Percentiles rank a stretch among this genome's conserved stretches.
Conservation (phyloP, 805 yeast genomes). For the Cyberlindnera euphorbiae region DNA sequence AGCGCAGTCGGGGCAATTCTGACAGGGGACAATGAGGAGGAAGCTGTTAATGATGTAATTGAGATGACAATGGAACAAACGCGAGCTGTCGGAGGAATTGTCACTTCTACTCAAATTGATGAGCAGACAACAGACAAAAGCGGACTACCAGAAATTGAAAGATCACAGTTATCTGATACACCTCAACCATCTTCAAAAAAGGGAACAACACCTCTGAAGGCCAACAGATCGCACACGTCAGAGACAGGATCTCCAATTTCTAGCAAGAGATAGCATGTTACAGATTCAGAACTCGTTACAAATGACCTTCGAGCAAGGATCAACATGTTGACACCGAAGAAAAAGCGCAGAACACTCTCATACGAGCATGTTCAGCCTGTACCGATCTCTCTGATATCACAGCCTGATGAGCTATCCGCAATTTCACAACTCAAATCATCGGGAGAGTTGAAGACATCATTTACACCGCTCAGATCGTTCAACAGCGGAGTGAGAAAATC, state of each 20-base stretch:
- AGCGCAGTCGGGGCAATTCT: conserved; percentile 8
- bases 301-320: conserved; percentile 20
- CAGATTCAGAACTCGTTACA: conserved; percentile 8
- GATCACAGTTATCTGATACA: neutral
- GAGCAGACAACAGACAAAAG: conserved; percentile 17
- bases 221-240: conserved; percentile 26
- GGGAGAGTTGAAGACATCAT: conserved; percentile 15
- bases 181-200: neutral
- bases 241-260: conserved; percentile 28
- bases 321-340: conserved; percentile 25
- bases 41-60: neutral
- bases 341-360: conserved; percentile 12
- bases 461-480: conserved; percentile 24
- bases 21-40: neutral
- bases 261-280: conserved; percentile 16
- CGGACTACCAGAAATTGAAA: conserved; percentile 2
- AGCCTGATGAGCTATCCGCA: neutral
- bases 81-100: too few relatives aligned
- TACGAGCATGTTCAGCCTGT: neutral
- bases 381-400: neutral
- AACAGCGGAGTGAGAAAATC: conserved; percentile 14
- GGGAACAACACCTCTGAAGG: conserved; percentile 21
- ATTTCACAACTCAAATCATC: conserved; percentile 3
- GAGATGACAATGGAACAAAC: conserved; percentile 20
- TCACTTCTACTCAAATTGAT: neutral